These are phyloP conservation scores for Aureobasidium leucospermi DNA, from an alignment of 2,329 filamentous ascomycete species.

Conservation along the genomic window DNA sequence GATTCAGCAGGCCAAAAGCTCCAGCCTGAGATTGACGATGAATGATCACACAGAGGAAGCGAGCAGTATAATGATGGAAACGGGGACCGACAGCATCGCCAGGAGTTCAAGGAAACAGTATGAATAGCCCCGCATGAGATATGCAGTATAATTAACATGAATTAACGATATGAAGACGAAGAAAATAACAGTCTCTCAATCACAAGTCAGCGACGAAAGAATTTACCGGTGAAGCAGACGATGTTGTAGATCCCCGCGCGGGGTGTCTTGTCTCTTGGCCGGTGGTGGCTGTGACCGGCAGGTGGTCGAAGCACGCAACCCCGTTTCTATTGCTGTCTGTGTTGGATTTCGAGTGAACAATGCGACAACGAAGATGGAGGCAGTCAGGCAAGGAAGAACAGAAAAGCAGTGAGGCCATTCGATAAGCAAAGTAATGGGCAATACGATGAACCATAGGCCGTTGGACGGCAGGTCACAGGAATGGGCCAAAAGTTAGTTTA, in stretches of 20 bases:
- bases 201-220: background rate
- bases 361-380: background rate
- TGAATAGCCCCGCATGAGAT: background rate
- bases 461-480: background rate
- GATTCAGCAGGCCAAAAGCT: background rate
- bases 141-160: background rate
- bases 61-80: background rate
- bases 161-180: no score
- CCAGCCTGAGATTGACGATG: background rate
- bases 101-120: background rate
- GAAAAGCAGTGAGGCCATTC: background rate
- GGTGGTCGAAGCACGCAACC: background rate
- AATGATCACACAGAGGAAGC: background rate
- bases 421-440: background rate
- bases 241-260: background rate
- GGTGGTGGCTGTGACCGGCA: background rate
- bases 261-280: background rate
- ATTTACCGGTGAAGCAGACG: background rate
- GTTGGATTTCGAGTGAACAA: background rate
- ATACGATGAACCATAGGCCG: background rate
- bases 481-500: background rate
- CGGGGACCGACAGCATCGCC: background rate
- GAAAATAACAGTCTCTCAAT: background rate
- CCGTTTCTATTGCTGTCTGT: background rate
- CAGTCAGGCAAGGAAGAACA: background rate